These are phyloP conservation scores for Thalassia testudinum DNA, from an alignment of 116 monocot species.

Conservation along the genomic window DNA sequence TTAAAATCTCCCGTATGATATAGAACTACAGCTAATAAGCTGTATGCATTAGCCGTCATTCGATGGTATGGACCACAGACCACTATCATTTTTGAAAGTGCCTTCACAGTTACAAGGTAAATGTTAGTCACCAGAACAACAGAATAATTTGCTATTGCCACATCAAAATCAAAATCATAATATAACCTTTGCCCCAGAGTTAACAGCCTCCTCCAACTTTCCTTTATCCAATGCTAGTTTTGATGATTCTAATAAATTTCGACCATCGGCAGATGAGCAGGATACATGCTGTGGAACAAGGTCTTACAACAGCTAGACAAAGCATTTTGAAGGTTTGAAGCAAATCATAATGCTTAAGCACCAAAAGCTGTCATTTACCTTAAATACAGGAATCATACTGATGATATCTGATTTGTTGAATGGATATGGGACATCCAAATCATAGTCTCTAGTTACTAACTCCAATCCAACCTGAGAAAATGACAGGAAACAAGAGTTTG, in stretches of 20 bases:
- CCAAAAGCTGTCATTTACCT: constrained; percentile 24
- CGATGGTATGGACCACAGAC: constrained; percentile 94
- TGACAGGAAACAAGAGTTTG: neutral
- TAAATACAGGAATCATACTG: constrained; percentile 69
- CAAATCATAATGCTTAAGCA: too few species aligned
- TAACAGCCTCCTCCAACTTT: constrained; percentile 86
- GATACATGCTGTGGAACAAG: constrained; percentile 40
- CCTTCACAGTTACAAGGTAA: constrained; percentile 17
- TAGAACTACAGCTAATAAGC: constrained; percentile 87
- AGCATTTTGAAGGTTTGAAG: neutral
- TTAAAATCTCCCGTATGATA: constrained; percentile 95
- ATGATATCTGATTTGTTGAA: constrained; percentile 76
- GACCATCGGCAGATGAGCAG: constrained; percentile 80
- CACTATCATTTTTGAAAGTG: constrained; percentile 67
- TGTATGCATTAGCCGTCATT: constrained; percentile 85
- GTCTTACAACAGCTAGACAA: neutral
- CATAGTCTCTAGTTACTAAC: constrained; percentile 71
- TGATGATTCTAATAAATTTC: constrained; percentile 77
- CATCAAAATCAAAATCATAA: neutral
- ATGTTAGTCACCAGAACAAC: neutral
- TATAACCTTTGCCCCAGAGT: constrained; percentile 67
- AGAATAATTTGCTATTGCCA: neutral
- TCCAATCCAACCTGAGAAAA: constrained; percentile 67
- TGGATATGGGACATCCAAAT: constrained; percentile 58
- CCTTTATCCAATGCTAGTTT: constrained; percentile 86